These are phyloP conservation scores for Bretschneidera sinensis DNA, from an alignment of 345 rosid genomes.

Conservation along the genomic window DNA sequence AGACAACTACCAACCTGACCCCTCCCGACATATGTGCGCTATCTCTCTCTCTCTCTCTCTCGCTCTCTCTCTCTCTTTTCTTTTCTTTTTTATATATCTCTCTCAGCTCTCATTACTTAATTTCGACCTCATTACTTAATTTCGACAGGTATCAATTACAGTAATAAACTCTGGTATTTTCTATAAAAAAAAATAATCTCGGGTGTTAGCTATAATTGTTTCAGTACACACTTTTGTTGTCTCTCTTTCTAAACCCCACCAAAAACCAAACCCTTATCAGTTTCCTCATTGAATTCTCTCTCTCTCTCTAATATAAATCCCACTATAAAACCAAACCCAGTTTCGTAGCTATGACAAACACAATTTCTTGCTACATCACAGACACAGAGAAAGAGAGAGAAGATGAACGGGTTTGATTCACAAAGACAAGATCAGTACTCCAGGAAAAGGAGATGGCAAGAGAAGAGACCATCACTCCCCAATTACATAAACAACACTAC, in stretches of 20 bases:
- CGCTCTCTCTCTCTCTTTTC: neutral
- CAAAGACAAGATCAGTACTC: slow-evolving; percentile 51
- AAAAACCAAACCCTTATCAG: slow-evolving; percentile 13
- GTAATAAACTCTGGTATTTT: no score
- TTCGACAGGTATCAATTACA: no score
- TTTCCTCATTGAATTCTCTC: slow-evolving; percentile 12
- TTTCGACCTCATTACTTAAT: no score
- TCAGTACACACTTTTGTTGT: slow-evolving; percentile 12
- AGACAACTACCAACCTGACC: slow-evolving; percentile 19
- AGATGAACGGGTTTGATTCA: slow-evolving; percentile 43
- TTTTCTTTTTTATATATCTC: no score
- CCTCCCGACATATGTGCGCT: slow-evolving; percentile 30
- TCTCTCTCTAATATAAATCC: slow-evolving; percentile 11
- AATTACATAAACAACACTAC: slow-evolving; percentile 17
- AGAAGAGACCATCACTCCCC: slow-evolving; percentile 14
- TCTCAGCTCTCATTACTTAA: no score
- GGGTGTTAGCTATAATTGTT: no score
- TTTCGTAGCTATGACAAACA: no score
- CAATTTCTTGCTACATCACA: neutral
- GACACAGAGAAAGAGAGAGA: neutral
- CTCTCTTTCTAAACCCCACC: slow-evolving; percentile 23
- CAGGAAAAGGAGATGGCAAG: slow-evolving; percentile 47
- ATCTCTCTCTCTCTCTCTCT: slow-evolving; percentile 6
- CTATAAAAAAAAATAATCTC: no score
- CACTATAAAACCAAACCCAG: neutral